A percentile compares a stretch with the other conserved stretches of the same genome.
Evolutionary conservation across 164 flowering plant genomes (phyloP).

Genomic region (Vitis labrusca): DNA sequence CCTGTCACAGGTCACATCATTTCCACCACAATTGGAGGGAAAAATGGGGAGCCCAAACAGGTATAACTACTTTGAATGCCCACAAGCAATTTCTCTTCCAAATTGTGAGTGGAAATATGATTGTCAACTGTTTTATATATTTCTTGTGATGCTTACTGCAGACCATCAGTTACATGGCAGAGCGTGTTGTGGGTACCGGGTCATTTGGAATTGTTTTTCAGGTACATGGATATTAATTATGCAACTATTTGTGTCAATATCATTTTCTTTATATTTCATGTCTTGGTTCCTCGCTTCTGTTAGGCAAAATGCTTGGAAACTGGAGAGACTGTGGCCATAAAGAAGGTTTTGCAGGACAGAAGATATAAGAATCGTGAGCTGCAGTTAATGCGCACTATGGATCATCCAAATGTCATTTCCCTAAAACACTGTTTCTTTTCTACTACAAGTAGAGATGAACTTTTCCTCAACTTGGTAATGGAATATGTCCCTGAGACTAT

Average conservation of each 20-base stretch:
- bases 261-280: neutral
- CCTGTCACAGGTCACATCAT: slow-evolving; percentile 68
- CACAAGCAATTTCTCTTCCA: no score
- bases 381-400: slow-evolving; percentile 60
- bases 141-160: slow-evolving; percentile 18
- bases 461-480: slow-evolving; percentile 68
- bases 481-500: slow-evolving; percentile 73
- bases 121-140: neutral
- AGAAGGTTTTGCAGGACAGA: slow-evolving; percentile 69
- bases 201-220: slow-evolving; percentile 56
- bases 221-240: slow-evolving; percentile 14
- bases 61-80: slow-evolving; percentile 12
- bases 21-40: slow-evolving; percentile 74
- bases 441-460: slow-evolving; percentile 62
- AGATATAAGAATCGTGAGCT: slow-evolving; percentile 73
- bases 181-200: slow-evolving; percentile 53
- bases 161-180: slow-evolving; percentile 56
- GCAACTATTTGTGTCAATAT: neutral
- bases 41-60: slow-evolving; percentile 76
- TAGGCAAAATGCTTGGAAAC: slow-evolving; percentile 61
- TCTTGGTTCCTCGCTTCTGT: neutral
- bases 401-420: slow-evolving; percentile 62
- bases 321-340: slow-evolving; percentile 69
- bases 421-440: slow-evolving; percentile 72
- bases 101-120: neutral